Evolutionary conservation across 2,329 filamentous ascomycete species (phyloP).

Genomic region (Sclerotinia sclerotiorum): DNA sequence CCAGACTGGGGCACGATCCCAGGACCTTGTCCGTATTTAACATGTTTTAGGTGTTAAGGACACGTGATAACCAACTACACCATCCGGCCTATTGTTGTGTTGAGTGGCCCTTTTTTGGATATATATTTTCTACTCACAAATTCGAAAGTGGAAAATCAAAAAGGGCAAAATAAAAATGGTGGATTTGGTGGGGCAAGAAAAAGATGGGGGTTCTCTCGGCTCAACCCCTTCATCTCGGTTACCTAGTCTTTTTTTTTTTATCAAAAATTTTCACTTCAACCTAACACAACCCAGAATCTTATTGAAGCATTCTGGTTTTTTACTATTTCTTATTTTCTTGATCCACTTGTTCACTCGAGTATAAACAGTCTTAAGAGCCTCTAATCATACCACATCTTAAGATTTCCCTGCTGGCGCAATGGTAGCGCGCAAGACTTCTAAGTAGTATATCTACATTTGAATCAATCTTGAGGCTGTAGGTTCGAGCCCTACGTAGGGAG

Average conservation of each 20-base stretch:
- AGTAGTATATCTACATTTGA: too few species aligned
- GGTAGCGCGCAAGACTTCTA: slow-evolving; percentile 21
- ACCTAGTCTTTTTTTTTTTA: slow-evolving; percentile 1
- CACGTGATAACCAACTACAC: slow-evolving; percentile 21
- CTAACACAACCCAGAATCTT: background rate
- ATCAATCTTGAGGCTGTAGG: slow-evolving; percentile 5
- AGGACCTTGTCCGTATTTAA: slow-evolving; percentile 19
- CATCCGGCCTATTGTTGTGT: background rate
- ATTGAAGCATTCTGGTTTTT: background rate
- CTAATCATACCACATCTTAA: rapidly evolving
- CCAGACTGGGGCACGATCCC: slow-evolving; percentile 15
- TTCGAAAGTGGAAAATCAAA: background rate
- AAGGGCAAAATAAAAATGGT: background rate
- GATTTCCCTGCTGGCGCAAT: slow-evolving; percentile 21
- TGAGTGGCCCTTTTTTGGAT: rapidly evolving
- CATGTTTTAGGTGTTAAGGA: background rate
- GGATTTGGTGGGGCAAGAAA: slow-evolving; percentile 8
- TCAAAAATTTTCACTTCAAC: background rate
- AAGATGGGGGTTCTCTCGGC: background rate
- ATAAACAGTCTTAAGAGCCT: rapidly evolving
- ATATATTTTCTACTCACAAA: background rate
- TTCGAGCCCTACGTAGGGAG: slow-evolving; percentile 4
- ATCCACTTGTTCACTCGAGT: too few species aligned
- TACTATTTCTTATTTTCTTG: rapidly evolving
- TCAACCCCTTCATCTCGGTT: slow-evolving; percentile 17